phyloP scores from a whole-genome alignment of 371 early-diverging fungal genomes.

The Lichtheimia corymbifera region DNA sequence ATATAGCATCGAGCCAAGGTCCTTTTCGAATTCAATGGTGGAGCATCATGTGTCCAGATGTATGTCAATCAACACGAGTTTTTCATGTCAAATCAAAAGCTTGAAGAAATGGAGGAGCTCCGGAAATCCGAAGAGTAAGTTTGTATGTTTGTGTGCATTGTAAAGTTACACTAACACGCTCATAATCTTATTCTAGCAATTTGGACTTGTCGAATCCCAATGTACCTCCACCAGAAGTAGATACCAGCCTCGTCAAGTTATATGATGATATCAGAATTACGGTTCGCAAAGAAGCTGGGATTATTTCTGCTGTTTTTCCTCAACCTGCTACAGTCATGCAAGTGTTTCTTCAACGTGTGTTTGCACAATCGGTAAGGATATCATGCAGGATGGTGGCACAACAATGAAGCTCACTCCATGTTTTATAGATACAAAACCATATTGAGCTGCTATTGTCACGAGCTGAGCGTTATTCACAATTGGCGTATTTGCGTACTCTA shows the following conservation, averaged over 20 bases:
- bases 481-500: constrained; percentile 81
- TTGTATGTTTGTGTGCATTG: not conserved
- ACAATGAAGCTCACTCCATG: too few relatives aligned
- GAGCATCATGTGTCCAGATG: constrained; percentile 88
- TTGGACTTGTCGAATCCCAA: constrained; percentile 44
- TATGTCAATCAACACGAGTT: constrained; percentile 97
- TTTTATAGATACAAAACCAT: constrained; percentile 77
- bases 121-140: constrained; percentile 49
- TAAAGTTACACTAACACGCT: not conserved
- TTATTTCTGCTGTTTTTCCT: constrained; percentile 92
- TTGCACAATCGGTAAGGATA: constrained; percentile 86
- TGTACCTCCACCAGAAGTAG: constrained; percentile 68
- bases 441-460: constrained; percentile 75
- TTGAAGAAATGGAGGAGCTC: constrained; percentile 57
- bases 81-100: constrained; percentile 81
- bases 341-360: constrained; percentile 90
- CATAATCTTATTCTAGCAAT: constrained; percentile 16
- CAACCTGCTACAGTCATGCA: constrained; percentile 89
- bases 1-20: constrained; percentile 80
- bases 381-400: not conserved
- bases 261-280: constrained; percentile 83
- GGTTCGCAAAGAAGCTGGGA: constrained; percentile 83
- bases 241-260: constrained; percentile 76
- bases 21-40: constrained; percentile 93
- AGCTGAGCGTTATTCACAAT: constrained; percentile 69